Percentiles rank a stretch among this genome's conserved stretches.
Evolutionary conservation across 148 eudicot genomes (phyloP).

Genomic region (Limonium bicolor): DNA sequence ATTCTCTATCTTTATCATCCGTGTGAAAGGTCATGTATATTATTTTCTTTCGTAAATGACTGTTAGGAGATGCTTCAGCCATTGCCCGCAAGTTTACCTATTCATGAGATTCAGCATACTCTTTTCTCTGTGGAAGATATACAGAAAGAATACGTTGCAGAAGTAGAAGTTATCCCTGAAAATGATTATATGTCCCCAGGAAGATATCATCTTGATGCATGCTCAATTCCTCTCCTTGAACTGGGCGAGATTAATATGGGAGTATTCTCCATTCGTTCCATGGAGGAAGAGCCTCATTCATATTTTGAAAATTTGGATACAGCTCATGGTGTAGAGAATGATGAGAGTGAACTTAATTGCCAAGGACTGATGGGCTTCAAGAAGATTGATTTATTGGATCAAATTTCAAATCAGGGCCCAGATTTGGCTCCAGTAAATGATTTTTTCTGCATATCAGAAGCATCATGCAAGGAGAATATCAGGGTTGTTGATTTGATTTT

Average conservation of each 20-base stretch:
- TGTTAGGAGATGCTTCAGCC: slow-evolving; percentile 38
- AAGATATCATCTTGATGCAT: slow-evolving; percentile 18
- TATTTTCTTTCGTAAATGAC: neutral
- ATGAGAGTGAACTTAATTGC: slow-evolving; percentile 16
- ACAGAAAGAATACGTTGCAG: slow-evolving; percentile 13
- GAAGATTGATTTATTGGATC: slow-evolving; percentile 33
- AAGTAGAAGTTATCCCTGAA: slow-evolving; percentile 14
- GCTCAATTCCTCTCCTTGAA: slow-evolving; percentile 54
- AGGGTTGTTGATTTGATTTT: slow-evolving; percentile 5
- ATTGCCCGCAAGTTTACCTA: slow-evolving; percentile 15
- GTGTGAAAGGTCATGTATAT: neutral
- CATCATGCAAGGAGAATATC: slow-evolving; percentile 16
- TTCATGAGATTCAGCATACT: slow-evolving; percentile 27
- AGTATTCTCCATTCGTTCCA: slow-evolving; percentile 12
- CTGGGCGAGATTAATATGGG: slow-evolving; percentile 47
- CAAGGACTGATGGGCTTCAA: slow-evolving; percentile 32
- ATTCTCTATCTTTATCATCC: too few relatives aligned
- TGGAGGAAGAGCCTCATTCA: slow-evolving; percentile 22
- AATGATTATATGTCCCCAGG: slow-evolving; percentile 12
- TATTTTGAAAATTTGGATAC: slow-evolving; percentile 27
- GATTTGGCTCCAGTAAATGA: slow-evolving; percentile 23
- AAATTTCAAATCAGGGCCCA: slow-evolving; percentile 23
- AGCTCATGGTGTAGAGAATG: slow-evolving; percentile 13
- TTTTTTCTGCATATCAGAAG: slow-evolving; percentile 26
- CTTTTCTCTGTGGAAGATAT: slow-evolving; percentile 37